Evolutionary conservation across 2,329 filamentous ascomycete species (phyloP), one percentile per base, ranked within the genome.

Genomic region (Diaporthe sp.): DNA sequence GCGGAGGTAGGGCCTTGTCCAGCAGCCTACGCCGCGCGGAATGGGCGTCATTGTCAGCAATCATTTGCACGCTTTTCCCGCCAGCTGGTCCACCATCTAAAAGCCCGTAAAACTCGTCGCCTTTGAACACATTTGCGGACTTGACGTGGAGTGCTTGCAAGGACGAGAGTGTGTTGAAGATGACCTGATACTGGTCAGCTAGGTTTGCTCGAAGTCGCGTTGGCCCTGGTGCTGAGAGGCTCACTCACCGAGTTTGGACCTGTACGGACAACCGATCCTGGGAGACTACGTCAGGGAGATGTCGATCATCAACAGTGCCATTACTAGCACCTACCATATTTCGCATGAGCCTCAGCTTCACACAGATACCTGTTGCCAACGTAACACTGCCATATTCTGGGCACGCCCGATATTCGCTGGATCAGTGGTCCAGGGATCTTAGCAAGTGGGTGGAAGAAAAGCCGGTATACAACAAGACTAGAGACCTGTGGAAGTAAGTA

Each of bases 301-400:
- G 1, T 31, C 31, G 1, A 2, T 3, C 0, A 7, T 12, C 15
- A 2, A 12, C 2, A 25, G 25, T 22, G 2, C 2, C 12, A 42
- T 22, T 2, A 15, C 9, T 12, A 15, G 4, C 2, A 31, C 65
- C 4, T 31, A 69, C 65, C 65, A 55, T 69, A 69, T 10, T 69
- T 69, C 8, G 42, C 34, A 34, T 69, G 65, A 42, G 65, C 65
- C 6, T 22, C n/a, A 13, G n/a, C 37, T 42, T 69, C 65, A 22
- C 65, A 42, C 2, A 69, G 17, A 22, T 69, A 69, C 19, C 65
- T 25, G 34, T 55, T 69, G 3, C 65, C 65, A 19, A 69, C 8
- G n/a, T 69, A 69, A 4, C 65, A 69, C 34, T 69, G 65, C 65
- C 65, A 69, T 55, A 69, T 69, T 4, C 65, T 55, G 10, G 65